These are phyloP conservation scores for Penicillium coprophilum DNA, from an alignment of 495 filamentous ascomycete genomes.

Conservation along the genomic window DNA sequence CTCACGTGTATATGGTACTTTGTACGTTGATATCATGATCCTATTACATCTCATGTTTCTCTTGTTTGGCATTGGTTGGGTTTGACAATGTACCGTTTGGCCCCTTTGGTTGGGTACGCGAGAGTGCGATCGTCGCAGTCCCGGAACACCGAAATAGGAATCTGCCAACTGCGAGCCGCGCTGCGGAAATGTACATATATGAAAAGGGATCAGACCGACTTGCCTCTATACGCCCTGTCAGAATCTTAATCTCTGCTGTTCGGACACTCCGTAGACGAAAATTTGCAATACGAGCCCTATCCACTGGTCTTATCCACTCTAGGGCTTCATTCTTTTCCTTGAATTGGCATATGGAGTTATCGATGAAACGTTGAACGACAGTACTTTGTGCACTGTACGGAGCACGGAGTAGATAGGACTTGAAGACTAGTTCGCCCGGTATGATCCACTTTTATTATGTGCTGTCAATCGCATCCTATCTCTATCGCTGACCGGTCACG, in stretches of 20 bases:
- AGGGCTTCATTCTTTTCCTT: neutral
- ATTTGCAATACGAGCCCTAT: neutral
- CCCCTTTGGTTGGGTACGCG: neutral
- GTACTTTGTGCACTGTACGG: neutral
- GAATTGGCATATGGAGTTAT: neutral
- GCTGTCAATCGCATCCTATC: neutral
- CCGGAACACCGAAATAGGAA: neutral
- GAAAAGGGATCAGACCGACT: neutral
- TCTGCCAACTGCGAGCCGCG: neutral
- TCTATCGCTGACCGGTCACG: too few relatives aligned
- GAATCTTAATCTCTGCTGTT: neutral
- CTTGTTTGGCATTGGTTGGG: neutral
- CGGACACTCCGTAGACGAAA: neutral
- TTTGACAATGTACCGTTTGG: neutral
- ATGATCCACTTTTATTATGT: neutral
- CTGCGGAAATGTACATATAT: neutral
- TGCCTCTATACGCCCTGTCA: neutral
- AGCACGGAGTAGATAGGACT: neutral
- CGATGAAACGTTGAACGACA: neutral
- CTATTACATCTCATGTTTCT: neutral
- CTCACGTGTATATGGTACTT: neutral
- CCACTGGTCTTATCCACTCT: neutral
- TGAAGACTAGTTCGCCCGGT: neutral
- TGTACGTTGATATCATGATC: neutral
- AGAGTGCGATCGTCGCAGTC: neutral